These are phyloP conservation scores for Kingdonia uniflora DNA, from an alignment of 164 flowering plant species.

Conservation along the genomic window DNA sequence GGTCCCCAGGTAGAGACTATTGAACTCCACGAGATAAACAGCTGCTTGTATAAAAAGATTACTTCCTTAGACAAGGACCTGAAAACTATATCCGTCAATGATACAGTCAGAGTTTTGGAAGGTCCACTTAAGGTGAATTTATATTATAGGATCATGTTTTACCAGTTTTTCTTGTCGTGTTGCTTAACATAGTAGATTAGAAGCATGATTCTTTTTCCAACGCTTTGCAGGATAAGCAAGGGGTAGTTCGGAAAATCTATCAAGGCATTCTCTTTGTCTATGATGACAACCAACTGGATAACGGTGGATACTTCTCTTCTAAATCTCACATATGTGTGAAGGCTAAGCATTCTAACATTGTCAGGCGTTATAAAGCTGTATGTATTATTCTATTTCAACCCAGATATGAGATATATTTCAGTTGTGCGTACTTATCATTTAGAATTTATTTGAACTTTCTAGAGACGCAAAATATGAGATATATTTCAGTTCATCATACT, in stretches of 20 bases:
- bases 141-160: background rate
- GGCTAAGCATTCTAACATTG: conserved; percentile 26
- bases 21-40: conserved; percentile 34
- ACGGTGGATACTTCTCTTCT: conserved; percentile 61
- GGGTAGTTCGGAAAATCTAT: conserved; percentile 63
- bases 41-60: conserved; percentile 30
- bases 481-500: too few species aligned
- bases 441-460: too few species aligned
- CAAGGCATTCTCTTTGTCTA: conserved; percentile 53
- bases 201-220: background rate
- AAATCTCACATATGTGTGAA: conserved; percentile 68
- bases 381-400: too few species aligned
- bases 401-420: too few species aligned
- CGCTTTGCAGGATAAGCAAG: conserved; percentile 63
- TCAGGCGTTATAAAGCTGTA: conserved; percentile 18
- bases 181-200: too few species aligned
- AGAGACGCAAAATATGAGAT: too few species aligned
- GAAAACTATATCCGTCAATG: conserved; percentile 49
- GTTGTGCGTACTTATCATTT: too few species aligned
- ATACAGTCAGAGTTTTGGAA: conserved; percentile 54
- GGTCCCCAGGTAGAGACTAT: conserved; percentile 39
- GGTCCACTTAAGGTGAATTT: conserved; percentile 67
- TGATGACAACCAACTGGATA: conserved; percentile 56
- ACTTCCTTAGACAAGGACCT: conserved; percentile 47
- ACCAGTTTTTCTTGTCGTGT: background rate